Conservation (phyloP, 176 grass and related monocot genomes). For the Triticum timopheevii region DNA sequence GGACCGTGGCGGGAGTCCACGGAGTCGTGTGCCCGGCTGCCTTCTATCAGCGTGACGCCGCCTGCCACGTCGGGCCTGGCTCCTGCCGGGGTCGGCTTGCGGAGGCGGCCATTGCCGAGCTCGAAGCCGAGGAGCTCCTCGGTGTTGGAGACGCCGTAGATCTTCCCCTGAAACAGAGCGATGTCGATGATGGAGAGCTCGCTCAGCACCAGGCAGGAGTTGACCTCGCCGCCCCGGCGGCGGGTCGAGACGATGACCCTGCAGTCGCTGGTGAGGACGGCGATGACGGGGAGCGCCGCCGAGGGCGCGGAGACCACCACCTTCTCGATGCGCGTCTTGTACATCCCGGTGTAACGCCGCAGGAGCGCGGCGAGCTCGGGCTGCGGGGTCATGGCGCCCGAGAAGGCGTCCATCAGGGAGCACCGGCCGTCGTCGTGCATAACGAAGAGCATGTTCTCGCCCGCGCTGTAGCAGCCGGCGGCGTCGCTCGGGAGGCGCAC, state of each 20-base stretch:
- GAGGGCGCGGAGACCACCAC: not conserved
- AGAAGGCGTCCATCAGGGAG: constrained; percentile 17
- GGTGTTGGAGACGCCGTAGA: not conserved
- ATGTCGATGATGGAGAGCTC: not conserved
- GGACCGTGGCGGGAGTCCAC: not conserved
- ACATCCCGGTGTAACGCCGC: not conserved
- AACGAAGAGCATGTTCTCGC: not conserved
- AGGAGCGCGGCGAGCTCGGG: not conserved
- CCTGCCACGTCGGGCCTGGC: not conserved
- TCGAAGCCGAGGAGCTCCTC: not conserved
- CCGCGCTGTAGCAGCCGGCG: not conserved
- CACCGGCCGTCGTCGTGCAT: not conserved
- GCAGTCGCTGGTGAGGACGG: not conserved
- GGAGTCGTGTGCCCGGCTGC: not conserved
- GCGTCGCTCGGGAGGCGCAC: not conserved
- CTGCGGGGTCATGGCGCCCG: not conserved
- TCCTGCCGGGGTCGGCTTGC: not conserved
- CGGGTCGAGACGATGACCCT: not conserved
- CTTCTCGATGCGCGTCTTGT: not conserved
- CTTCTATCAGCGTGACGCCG: not conserved
- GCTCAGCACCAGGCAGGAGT: not conserved
- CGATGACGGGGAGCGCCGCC: not conserved
- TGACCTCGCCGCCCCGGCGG: not conserved
- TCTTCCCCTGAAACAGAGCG: not conserved
- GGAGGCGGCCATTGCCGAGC: not conserved